Evolutionary conservation across 768 basidiomycete genomes (phyloP), one percentile per base, ranked within the genome.

Genomic region (Boletellus ananas): DNA sequence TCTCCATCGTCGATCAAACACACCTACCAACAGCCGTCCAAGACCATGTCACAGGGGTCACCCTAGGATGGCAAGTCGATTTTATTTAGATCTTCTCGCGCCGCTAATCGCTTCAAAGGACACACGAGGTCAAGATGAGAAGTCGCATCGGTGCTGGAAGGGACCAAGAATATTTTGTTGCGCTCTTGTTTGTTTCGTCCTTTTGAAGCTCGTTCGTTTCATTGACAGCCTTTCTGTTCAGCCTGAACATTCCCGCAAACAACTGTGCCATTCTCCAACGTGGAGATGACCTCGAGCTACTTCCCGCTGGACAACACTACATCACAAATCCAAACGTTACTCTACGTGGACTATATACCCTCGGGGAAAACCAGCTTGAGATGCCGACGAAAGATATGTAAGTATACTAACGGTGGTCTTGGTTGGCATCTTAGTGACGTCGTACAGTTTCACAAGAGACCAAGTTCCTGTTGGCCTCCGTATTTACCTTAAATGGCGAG

Each of bases 311-410:
- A 2, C 90, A 92, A 62, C 87, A 87, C 45, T 88, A 83, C 54
- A 85, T 92, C 61, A 90, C 89, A 11, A 85, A 88, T 59, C 88
- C 90, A 4, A 89, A 83, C 50, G 84, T 91, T 40, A 90, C 89
- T 3, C 70, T 91, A 5, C 85, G 89, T 49, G 87, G 87, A 3
- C 58, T 91, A 17, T 91, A 81, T 66, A 88, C 90, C 1, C 77
- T 87, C 3, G 89, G 89, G 25, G 90, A 91, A 64, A 89, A 87
- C 58, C 89, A 91, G 64, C 65, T 88, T 25, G 89, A 90, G 64
- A 86, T 90, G 84, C 88, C 89, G 3, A 90, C 88, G 8, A 90
- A 90, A 68, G 87, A 90, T 56, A 90, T 90, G 86, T 85, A 58
- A 58, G 84, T 70, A 12, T 34, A 44, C 4, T 12, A 17, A 13